Evolutionary conservation across 139 green algal genomes (phyloP).

Genomic region (Chlamydomonas incerta): DNA sequence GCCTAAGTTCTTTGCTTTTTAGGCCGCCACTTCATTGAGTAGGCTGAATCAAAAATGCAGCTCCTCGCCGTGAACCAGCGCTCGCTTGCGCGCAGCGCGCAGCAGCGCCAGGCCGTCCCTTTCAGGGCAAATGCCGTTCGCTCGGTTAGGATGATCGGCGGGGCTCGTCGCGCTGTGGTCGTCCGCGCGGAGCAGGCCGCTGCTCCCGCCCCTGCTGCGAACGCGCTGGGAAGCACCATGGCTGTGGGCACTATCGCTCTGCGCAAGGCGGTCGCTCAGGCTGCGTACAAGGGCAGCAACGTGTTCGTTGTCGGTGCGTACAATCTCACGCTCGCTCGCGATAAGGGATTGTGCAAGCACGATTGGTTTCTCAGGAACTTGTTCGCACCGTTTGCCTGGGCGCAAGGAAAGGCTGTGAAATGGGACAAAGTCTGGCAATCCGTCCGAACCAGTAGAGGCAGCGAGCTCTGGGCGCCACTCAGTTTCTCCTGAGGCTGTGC

Average conservation of each 20-base stretch:
- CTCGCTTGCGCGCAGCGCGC: constrained; percentile 25
- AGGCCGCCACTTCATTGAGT: too few relatives aligned
- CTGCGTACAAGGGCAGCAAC: constrained; percentile 19
- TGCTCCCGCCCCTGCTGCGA: neutral
- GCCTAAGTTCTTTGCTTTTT: too few relatives aligned
- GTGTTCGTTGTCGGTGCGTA: constrained; percentile 11
- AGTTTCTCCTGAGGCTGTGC: neutral
- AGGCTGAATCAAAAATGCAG: constrained; percentile 5
- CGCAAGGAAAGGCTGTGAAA: neutral
- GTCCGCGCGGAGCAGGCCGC: constrained; percentile 3
- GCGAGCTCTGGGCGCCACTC: neutral
- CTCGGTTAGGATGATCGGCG: neutral
- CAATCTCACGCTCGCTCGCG: too few relatives aligned
- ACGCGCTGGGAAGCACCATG: neutral
- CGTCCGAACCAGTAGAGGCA: too few relatives aligned
- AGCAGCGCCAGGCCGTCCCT: neutral
- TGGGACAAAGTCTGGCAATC: too few relatives aligned
- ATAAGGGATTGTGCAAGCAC: neutral
- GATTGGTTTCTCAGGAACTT: neutral
- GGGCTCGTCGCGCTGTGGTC: neutral
- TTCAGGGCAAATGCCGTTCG: neutral
- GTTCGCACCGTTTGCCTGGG: neutral
- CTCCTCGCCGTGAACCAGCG: constrained; percentile 8
- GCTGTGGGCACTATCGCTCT: constrained; percentile 24
- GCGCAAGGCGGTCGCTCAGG: constrained; percentile 8